Conservation (phyloP, 805 yeast genomes). For the Saccharomycopsis selenospora region DNA sequence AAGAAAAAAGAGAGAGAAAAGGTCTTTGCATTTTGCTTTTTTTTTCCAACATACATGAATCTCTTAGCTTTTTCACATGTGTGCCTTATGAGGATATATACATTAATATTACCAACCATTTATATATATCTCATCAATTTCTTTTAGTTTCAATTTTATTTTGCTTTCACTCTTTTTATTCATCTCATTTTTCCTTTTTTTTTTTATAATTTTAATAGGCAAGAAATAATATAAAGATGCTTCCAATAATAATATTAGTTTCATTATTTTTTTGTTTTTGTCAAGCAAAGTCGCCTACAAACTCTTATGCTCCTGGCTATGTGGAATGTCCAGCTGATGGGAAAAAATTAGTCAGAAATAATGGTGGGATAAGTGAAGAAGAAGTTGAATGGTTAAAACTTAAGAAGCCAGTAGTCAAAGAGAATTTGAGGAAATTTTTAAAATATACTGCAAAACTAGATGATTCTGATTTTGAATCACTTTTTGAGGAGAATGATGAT, state of each 20-base stretch:
- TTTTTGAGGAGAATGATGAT: conserved; percentile 31
- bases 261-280: neutral
- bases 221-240: too few relatives aligned
- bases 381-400: conserved; percentile 48
- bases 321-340: conserved; percentile 36
- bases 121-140: too few relatives aligned
- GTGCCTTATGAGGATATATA: too few relatives aligned
- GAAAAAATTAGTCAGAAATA: conserved; percentile 35
- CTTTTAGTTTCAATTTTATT: too few relatives aligned
- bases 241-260: neutral
- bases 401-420: conserved; percentile 41
- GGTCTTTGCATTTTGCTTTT: too few relatives aligned
- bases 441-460: conserved; percentile 28
- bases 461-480: conserved; percentile 37
- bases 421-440: conserved; percentile 41
- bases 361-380: conserved; percentile 35
- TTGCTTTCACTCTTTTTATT: too few relatives aligned
- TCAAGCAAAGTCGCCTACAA: conserved; percentile 28
- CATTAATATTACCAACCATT: too few relatives aligned
- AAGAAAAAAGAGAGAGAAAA: too few relatives aligned
- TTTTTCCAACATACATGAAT: too few relatives aligned
- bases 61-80: too few relatives aligned
- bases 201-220: too few relatives aligned
- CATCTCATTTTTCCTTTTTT: too few relatives aligned
- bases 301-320: conserved; percentile 38